phyloP scores from a whole-genome alignment of 2,329 filamentous ascomycete genomes.

The Mycocentrospora acerina region DNA sequence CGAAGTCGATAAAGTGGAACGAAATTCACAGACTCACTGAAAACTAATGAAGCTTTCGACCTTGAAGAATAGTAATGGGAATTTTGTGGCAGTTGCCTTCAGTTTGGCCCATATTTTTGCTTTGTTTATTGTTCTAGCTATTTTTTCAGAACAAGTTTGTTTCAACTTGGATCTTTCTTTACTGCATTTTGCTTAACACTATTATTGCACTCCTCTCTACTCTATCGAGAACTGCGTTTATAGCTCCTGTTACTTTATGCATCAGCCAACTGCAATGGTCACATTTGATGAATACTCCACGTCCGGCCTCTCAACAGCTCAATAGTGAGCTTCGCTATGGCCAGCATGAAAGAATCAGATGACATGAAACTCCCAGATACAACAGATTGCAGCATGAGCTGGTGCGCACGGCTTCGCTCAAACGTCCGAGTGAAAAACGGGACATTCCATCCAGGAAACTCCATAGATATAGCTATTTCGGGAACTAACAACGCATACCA shows the following conservation, averaged over 20 bases:
- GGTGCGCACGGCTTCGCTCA: background rate
- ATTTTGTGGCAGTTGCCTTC: constrained; percentile 4
- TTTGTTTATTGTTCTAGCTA: constrained; percentile 3
- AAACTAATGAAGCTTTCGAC: background rate
- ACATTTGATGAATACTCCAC: constrained; percentile 10
- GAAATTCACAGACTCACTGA: too few relatives aligned
- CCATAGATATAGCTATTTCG: background rate
- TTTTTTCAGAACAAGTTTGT: constrained; percentile 4
- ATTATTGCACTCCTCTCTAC: constrained; percentile 11
- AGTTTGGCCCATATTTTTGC: constrained; percentile 4
- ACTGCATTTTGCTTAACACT: constrained; percentile 6
- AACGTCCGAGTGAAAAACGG: constrained; percentile 1
- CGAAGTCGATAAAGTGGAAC: too few relatives aligned
- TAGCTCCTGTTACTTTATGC: constrained; percentile 30
- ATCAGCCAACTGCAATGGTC: constrained; percentile 36
- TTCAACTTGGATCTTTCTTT: constrained; percentile 3
- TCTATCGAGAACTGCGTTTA: constrained; percentile 24
- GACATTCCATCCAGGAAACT: background rate
- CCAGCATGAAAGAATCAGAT: background rate
- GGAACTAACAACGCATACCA: background rate
- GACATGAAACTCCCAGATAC: background rate
- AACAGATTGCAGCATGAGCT: constrained; percentile 1
- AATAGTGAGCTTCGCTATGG: background rate
- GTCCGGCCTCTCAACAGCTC: constrained; percentile 5
- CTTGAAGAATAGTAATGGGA: constrained; percentile 12